These are phyloP conservation scores for Andrographis paniculata DNA, from an alignment of 305 asterid species.

Conservation along the genomic window DNA sequence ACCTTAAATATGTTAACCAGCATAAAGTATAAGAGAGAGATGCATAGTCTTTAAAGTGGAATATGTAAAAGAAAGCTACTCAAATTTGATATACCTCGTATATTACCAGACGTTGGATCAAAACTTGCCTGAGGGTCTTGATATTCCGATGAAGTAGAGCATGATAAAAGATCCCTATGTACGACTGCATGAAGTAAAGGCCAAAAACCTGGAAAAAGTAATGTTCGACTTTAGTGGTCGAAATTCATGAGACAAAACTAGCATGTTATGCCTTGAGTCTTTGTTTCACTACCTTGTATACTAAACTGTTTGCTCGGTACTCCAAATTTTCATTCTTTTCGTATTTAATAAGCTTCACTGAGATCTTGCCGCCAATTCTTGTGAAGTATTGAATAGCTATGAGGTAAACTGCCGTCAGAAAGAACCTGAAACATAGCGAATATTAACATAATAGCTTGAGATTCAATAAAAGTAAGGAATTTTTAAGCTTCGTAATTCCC, in stretches of 20 bases:
- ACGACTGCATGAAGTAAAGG: constrained; percentile 92
- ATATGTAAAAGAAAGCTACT: neutral
- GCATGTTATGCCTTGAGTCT: neutral
- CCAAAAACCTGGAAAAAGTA: constrained; percentile 73
- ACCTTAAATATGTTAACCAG: constrained; percentile 40
- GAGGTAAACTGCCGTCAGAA: constrained; percentile 70
- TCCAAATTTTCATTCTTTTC: constrained; percentile 61
- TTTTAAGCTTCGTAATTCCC: neutral
- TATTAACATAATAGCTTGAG: neutral
- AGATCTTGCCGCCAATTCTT: constrained; percentile 68
- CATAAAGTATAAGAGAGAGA: constrained; percentile 11
- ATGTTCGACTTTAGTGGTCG: constrained; percentile 4
- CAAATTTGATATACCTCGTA: constrained; percentile 52
- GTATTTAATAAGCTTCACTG: constrained; percentile 72
- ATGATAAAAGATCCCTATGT: constrained; percentile 89
- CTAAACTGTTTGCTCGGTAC: constrained; percentile 78
- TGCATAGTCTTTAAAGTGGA: constrained; percentile 8
- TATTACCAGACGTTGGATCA: constrained; percentile 77
- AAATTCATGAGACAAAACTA: neutral
- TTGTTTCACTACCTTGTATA: constrained; percentile 63
- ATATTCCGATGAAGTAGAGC: constrained; percentile 80
- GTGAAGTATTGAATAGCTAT: constrained; percentile 81
- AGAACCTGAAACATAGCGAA: constrained; percentile 43
- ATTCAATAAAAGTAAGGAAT: neutral
- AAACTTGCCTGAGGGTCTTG: constrained; percentile 75